Base-by-base conservation (phyloP, 257 asterid genomes). In the Schizonepeta tenuifolia region DNA sequence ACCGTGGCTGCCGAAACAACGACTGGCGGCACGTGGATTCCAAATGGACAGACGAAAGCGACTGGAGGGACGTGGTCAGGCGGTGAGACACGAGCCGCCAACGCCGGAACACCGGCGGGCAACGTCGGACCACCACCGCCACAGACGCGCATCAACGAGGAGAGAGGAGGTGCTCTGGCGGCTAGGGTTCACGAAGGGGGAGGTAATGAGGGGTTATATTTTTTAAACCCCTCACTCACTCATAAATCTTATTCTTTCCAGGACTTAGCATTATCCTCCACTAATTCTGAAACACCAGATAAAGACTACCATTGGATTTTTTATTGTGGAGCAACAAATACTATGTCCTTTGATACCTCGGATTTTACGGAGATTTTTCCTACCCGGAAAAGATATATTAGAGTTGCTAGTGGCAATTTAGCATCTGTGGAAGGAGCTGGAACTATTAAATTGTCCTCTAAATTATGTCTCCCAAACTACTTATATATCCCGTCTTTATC, bases 161-260 rank as follows among this genome's bases (percentile, higher is more conserved):
- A 51, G 5, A 24, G 28, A 24, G 28, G 28, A 24, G 28, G 28
- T 1, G 28, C 28, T 24, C 28, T 24, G 28, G 28, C 28, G 28
- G 28, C 28, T 24, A 24, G 28, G 28, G 28, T 24, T 24, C 28
- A 24, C 28, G 28, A 24, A 24, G 21, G 22, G 57, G 57, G 57
- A 51, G 57, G 57, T 51, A 51, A 51, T 51, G 57, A 51, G 57
- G 57, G 57, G 57, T 51, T 51, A 6, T 17, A 51, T 51, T 7
- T n/a, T 17, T 50, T 50, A 1, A 18, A 17, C 57, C 57, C 57
- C 26, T 50, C 24, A 50, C 57, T n/a, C 26, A n/a, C 7, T 50
- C 26, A 50, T 17, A 24, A 24, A n/a, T n/a, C n/a, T n/a, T n/a
- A n/a, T n/a, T n/a, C n/a, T n/a, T n/a, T n/a, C n/a, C n/a, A n/a